A percentile compares a stretch with the other conserved stretches of the same genome.
Evolutionary conservation across 2,329 filamentous ascomycete genomes (phyloP).

Genomic region (Alternaria arborescens): DNA sequence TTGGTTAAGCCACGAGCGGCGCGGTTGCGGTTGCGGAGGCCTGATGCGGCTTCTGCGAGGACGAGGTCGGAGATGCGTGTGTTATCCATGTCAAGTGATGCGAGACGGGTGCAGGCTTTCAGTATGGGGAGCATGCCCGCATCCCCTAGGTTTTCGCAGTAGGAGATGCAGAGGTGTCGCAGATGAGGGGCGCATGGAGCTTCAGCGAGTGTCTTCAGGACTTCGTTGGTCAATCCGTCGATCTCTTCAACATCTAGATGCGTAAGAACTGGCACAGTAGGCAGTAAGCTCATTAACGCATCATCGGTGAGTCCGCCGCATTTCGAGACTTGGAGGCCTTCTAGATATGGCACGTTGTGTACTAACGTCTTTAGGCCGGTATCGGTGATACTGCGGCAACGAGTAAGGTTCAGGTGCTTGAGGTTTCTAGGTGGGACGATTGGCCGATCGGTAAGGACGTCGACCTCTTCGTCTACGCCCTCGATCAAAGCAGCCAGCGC

Average conservation of each 20-base stretch:
- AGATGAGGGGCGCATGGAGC: constrained; percentile 76
- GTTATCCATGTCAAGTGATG: constrained; percentile 87
- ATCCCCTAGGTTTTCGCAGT: constrained; percentile 87
- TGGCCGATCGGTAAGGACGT: constrained; percentile 78
- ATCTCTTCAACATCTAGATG: constrained; percentile 92
- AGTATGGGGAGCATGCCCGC: constrained; percentile 83
- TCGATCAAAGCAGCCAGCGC: constrained; percentile 77
- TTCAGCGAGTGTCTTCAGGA: constrained; percentile 77
- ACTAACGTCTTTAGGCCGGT: constrained; percentile 75
- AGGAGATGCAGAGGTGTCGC: constrained; percentile 85
- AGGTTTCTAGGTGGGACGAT: constrained; percentile 80
- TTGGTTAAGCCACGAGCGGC: constrained; percentile 44
- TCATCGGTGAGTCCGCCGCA: constrained; percentile 78
- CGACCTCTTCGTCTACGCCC: constrained; percentile 78
- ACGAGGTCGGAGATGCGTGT: constrained; percentile 88
- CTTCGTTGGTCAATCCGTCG: constrained; percentile 75
- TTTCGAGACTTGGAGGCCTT: constrained; percentile 84
- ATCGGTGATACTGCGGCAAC: constrained; percentile 78
- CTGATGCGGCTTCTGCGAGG: constrained; percentile 83
- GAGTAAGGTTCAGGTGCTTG: constrained; percentile 84
- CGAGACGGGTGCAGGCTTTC: constrained; percentile 74
- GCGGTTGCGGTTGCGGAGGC: constrained; percentile 72
- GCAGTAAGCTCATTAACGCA: constrained; percentile 75
- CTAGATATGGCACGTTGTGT: constrained; percentile 77
- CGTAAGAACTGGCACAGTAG: constrained; percentile 77